A percentile compares a stretch with the other conserved stretches of the same genome.
phyloP scores from a whole-genome alignment of 1,284 basidiomycete genomes.

The Mrakiaceae sp. region DNA sequence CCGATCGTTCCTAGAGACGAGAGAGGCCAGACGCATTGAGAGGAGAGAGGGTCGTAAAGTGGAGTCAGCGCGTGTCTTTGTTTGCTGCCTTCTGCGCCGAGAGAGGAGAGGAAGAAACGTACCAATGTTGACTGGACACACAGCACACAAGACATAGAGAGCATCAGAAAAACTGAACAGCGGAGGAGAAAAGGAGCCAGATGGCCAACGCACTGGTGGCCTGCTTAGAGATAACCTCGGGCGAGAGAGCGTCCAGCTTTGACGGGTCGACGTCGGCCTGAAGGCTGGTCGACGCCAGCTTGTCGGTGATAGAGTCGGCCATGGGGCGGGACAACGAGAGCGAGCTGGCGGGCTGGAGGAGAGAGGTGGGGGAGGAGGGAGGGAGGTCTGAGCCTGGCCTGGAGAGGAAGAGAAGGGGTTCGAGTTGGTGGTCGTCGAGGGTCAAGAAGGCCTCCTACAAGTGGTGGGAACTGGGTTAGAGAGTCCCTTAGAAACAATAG shows the following conservation, averaged over 20 bases:
- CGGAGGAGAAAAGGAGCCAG: neutral
- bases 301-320: slow-evolving; percentile 18
- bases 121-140: slow-evolving; percentile 30
- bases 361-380: neutral
- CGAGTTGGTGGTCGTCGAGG: slow-evolving; percentile 1
- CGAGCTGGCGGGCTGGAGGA: neutral
- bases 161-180: neutral
- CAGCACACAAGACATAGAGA: neutral
- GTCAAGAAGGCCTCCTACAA: too few species aligned
- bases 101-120: neutral
- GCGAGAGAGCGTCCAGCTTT: slow-evolving; percentile 78
- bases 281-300: slow-evolving; percentile 15
- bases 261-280: slow-evolving; percentile 53
- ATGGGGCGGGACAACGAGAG: neutral
- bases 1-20: slow-evolving; percentile 65
- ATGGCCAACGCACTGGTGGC: slow-evolving; percentile 41
- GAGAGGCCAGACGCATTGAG: neutral
- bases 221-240: slow-evolving; percentile 96
- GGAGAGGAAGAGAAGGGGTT: neutral
- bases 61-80: neutral
- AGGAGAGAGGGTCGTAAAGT: neutral
- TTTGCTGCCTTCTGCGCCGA: neutral
- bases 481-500: too few species aligned
- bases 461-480: too few species aligned
- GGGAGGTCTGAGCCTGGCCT: neutral